phyloP scores from a whole-genome alignment of 1,139 yeast genomes.

The Kurtzmaniella quercitrusa region DNA sequence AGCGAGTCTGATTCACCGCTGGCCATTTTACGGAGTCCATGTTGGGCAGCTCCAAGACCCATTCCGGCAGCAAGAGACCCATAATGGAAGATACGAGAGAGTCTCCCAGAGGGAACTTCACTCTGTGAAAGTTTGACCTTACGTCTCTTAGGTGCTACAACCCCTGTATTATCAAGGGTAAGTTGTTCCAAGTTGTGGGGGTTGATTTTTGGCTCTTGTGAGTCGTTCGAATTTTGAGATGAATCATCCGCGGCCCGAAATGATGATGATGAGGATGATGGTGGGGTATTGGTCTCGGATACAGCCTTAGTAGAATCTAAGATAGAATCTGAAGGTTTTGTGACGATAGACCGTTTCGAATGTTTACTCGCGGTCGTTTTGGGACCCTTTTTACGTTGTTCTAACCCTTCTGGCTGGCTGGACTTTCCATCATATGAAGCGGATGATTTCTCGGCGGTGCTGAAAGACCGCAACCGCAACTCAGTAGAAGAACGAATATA shows the following conservation, averaged over 20 bases:
- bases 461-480: background rate
- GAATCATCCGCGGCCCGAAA: background rate
- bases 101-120: conserved; percentile 78
- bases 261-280: no score
- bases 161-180: conserved; percentile 6
- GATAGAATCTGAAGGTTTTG: no score
- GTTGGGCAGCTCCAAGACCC: conserved; percentile 80
- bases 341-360: no score
- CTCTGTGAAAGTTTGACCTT: conserved; percentile 54
- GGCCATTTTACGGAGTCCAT: conserved; percentile 68
- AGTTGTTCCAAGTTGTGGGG: background rate
- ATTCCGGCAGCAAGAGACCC: conserved; percentile 91
- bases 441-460: background rate
- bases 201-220: background rate
- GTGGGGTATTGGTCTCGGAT: no score
- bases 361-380: background rate
- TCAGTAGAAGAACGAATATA: background rate
- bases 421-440: background rate
- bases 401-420: conserved; percentile 1
- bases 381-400: background rate
- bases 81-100: conserved; percentile 86
- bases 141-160: conserved; percentile 11
- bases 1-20: conserved; percentile 38
- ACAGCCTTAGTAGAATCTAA: no score
- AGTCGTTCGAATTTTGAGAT: background rate